Evolutionary conservation across 352 stramenopile species (phyloP).

Genomic region (Elongisporangium anandrum): DNA sequence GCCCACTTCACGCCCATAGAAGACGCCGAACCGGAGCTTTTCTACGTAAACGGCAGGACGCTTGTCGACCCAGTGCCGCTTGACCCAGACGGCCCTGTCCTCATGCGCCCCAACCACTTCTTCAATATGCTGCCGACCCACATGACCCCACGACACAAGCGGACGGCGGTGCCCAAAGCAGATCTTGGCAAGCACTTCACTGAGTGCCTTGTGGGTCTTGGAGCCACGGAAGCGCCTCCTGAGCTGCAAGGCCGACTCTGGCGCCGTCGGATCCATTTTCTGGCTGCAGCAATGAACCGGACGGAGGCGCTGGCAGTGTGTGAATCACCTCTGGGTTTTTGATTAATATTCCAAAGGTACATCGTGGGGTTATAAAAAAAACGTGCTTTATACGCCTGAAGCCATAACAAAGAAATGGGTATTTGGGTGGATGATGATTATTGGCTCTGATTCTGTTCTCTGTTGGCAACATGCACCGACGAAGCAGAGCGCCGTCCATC

Average conservation of each 20-base stretch:
- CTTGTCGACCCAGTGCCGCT: constrained; percentile 20
- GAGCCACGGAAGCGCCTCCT: neutral
- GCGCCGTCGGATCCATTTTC: neutral
- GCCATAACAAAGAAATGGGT: too few species aligned
- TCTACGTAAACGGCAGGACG: constrained; percentile 32
- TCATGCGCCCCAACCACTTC: constrained; percentile 9
- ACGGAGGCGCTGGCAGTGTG: neutral
- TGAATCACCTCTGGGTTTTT: too few species aligned
- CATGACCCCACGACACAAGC: constrained; percentile 23
- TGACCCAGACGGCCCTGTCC: neutral
- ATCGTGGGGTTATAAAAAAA: too few species aligned
- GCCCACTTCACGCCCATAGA: constrained; percentile 17
- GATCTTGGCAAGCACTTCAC: neutral
- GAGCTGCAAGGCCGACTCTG: neutral
- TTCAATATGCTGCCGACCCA: constrained; percentile 31
- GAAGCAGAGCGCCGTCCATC: too few species aligned
- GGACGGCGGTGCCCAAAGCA: neutral
- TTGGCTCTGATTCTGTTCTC: too few species aligned
- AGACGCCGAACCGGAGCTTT: constrained; percentile 7
- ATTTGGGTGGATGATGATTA: too few species aligned
- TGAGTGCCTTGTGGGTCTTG: neutral
- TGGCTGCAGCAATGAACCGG: neutral
- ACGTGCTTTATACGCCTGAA: too few species aligned
- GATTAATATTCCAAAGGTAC: too few species aligned
- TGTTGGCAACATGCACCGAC: too few species aligned